phyloP scores from a whole-genome alignment of 2,329 filamentous ascomycete genomes.

The Blastomyces parvus region DNA sequence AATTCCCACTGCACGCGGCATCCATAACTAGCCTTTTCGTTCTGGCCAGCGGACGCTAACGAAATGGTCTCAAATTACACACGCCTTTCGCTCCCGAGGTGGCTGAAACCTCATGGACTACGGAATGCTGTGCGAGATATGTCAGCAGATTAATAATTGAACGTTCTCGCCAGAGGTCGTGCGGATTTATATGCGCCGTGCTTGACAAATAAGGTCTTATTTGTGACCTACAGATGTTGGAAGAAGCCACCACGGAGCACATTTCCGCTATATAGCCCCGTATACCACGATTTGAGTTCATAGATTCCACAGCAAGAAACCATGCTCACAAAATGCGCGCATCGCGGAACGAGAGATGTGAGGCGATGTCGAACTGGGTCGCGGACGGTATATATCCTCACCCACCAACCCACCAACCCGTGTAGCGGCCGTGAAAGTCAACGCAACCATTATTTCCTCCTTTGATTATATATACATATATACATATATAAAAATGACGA shows the following conservation, averaged over 20 bases:
- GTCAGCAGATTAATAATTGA: neutral
- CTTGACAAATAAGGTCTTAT: neutral
- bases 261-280: neutral
- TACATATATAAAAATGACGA: constrained; percentile 12
- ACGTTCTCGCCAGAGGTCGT: neutral
- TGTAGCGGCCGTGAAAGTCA: too few relatives aligned
- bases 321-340: neutral
- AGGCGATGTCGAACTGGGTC: neutral
- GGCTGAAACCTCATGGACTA: neutral
- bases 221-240: neutral
- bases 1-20: neutral
- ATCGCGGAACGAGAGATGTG: neutral
- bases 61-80: too few relatives aligned
- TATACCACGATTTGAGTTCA: neutral
- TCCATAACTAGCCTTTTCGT: neutral
- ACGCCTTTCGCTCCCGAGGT: too few relatives aligned
- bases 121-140: neutral
- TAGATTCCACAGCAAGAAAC: neutral
- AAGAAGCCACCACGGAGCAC: neutral
- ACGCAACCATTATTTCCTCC: too few relatives aligned
- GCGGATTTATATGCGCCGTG: neutral
- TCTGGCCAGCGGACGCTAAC: neutral
- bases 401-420: too few relatives aligned
- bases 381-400: too few relatives aligned
- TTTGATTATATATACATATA: neutral